These are phyloP conservation scores for Ramaria sp. DNA, from an alignment of 768 basidiomycete genomes.

Conservation along the genomic window DNA sequence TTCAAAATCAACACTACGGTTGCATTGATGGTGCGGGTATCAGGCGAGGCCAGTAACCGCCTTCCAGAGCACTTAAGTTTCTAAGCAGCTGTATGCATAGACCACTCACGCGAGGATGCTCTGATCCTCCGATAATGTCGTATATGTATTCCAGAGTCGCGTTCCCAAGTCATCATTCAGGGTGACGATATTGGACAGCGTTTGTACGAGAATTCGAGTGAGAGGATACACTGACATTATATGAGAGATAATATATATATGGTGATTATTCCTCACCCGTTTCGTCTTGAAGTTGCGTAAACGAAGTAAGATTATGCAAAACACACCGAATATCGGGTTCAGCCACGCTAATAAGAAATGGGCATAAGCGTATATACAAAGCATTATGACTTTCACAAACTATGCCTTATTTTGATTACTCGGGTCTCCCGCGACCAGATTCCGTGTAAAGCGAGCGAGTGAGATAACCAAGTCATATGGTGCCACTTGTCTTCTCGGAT, in stretches of 20 bases:
- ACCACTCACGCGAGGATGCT: slow-evolving; percentile 59
- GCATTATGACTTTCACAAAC: slow-evolving; percentile 35
- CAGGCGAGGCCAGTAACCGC: slow-evolving; percentile 49
- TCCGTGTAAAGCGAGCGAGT: slow-evolving; percentile 72
- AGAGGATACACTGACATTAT: slow-evolving; percentile 43
- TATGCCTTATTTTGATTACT: slow-evolving; percentile 63
- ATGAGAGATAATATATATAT: not conserved
- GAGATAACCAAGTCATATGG: slow-evolving; percentile 15
- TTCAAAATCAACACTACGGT: slow-evolving; percentile 65
- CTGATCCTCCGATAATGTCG: slow-evolving; percentile 62
- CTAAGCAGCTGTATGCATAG: slow-evolving; percentile 2
- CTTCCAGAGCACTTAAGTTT: slow-evolving; percentile 17
- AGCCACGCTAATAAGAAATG: slow-evolving; percentile 37
- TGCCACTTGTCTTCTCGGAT: slow-evolving; percentile 16
- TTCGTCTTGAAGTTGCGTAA: slow-evolving; percentile 52
- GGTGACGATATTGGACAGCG: slow-evolving; percentile 79
- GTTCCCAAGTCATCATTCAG: slow-evolving; percentile 48
- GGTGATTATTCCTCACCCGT: slow-evolving; percentile 33
- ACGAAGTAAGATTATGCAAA: slow-evolving; percentile 68
- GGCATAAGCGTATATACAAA: not conserved
- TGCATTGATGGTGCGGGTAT: slow-evolving; percentile 48
- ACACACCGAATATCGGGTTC: slow-evolving; percentile 62
- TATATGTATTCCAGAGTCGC: slow-evolving; percentile 53
- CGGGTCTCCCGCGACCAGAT: slow-evolving; percentile 66
- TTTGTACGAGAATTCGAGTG: slow-evolving; percentile 62